These are phyloP conservation scores for Rusavskia elegans DNA, from an alignment of 495 filamentous ascomycete genomes.

Conservation along the genomic window DNA sequence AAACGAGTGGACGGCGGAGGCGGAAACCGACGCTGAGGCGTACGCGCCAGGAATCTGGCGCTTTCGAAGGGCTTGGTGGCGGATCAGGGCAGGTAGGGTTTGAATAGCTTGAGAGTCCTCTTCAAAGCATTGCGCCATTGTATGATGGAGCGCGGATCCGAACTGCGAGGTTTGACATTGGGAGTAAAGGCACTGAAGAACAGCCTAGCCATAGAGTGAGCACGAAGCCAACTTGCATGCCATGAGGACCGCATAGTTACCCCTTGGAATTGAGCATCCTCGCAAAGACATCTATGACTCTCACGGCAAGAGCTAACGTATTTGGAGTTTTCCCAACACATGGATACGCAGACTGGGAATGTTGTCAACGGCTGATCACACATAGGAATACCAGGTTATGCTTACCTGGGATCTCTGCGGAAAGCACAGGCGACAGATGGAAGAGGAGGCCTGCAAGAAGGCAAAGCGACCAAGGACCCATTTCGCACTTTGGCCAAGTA, in stretches of 20 bases:
- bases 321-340: constrained; percentile 27
- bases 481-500: neutral
- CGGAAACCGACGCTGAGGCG: constrained; percentile 4
- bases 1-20: constrained; percentile 5
- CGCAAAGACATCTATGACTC: constrained; percentile 18
- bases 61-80: constrained; percentile 12
- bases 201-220: constrained; percentile 12
- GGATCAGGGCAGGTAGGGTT: constrained; percentile 10
- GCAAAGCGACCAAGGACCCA: neutral
- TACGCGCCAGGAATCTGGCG: constrained; percentile 2
- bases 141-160: constrained; percentile 19
- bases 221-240: constrained; percentile 1
- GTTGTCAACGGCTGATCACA: neutral
- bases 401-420: neutral
- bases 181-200: constrained; percentile 26
- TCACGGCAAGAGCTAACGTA: constrained; percentile 18
- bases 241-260: constrained; percentile 9
- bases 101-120: neutral
- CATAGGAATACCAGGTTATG: neutral
- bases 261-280: constrained; percentile 19
- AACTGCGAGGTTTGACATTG: constrained; percentile 24
- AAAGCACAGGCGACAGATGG: neutral
- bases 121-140: constrained; percentile 15
- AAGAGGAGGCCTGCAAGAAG: neutral
- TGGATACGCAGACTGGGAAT: constrained; percentile 9